These are phyloP conservation scores for Abrus pulchellus DNA, from an alignment of 306 rosid genomes.

Conservation along the genomic window DNA sequence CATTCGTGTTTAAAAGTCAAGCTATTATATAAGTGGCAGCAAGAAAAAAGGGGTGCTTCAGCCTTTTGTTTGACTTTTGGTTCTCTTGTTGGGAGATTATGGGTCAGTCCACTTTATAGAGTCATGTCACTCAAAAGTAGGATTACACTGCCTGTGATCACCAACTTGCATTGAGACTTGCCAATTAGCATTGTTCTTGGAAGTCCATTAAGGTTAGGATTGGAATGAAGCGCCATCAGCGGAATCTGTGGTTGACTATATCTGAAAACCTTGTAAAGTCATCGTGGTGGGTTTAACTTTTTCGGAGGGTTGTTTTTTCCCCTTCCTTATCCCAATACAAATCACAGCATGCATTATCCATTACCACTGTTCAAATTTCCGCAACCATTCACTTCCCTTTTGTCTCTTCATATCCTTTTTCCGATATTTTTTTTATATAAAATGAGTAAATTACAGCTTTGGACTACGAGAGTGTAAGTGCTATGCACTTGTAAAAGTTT, in stretches of 20 bases:
- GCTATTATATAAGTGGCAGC: conserved; percentile 34
- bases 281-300: conserved; percentile 42
- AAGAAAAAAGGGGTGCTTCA: conserved; percentile 46
- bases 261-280: conserved; percentile 28
- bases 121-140: conserved; percentile 38
- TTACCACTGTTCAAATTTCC: conserved; percentile 2
- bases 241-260: conserved; percentile 39
- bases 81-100: conserved; percentile 39
- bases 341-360: no score
- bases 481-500: no score
- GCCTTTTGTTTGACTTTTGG: conserved; percentile 50
- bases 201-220: conserved; percentile 32
- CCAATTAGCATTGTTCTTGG: background rate
- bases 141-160: conserved; percentile 11
- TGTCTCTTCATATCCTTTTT: no score
- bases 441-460: no score
- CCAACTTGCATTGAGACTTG: conserved; percentile 36
- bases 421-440: no score
- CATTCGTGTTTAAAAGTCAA: conserved; percentile 43
- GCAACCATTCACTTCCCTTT: background rate
- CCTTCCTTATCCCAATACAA: background rate
- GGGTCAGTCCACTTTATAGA: conserved; percentile 33
- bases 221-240: conserved; percentile 29
- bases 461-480: no score
- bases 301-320: conserved; percentile 12